phyloP scores from a whole-genome alignment of 805 yeast species.

The Citeromyces nyonsensis region DNA sequence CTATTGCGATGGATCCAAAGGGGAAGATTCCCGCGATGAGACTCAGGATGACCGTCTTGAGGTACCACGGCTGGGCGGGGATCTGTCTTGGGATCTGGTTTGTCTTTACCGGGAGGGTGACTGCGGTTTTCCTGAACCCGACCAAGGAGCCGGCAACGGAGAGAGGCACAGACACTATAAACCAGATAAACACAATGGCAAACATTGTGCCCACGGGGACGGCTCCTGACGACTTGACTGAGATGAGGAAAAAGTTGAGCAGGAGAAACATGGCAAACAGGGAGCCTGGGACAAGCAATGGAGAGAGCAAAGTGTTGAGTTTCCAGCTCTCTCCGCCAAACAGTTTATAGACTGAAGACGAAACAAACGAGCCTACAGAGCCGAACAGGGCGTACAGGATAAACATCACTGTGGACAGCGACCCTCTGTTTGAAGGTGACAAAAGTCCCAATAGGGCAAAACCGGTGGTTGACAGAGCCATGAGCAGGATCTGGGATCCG shows the following conservation, averaged over 20 bases:
- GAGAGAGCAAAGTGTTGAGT: conserved; percentile 68
- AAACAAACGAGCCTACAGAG: conserved; percentile 72
- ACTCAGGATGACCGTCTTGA: conserved; percentile 51
- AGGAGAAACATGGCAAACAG: conserved; percentile 48
- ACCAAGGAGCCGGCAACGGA: conserved; percentile 72
- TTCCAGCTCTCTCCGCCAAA: conserved; percentile 92
- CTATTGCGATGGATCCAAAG: conserved; percentile 88
- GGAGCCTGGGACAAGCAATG: conserved; percentile 70
- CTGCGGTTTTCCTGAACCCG: conserved; percentile 41
- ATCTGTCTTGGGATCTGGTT: conserved; percentile 95
- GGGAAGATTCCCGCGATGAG: conserved; percentile 84
- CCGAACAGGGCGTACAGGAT: conserved; percentile 73
- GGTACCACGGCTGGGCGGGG: conserved; percentile 80
- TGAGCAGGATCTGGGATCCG: conserved; percentile 71
- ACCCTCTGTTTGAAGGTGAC: conserved; percentile 91
- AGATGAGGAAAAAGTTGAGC: conserved; percentile 70
- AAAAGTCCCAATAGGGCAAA: conserved; percentile 83
- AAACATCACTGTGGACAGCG: conserved; percentile 82
- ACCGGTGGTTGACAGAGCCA: conserved; percentile 55
- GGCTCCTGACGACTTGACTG: conserved; percentile 80
- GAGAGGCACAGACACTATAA: conserved; percentile 69
- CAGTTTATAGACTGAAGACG: conserved; percentile 72
- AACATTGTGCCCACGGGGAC: conserved; percentile 84
- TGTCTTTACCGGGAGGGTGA: conserved; percentile 58
- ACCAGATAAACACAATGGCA: conserved; percentile 76